A percentile compares a stretch with the other conserved stretches of the same genome.
Evolutionary conservation across 2,329 filamentous ascomycete genomes (phyloP).

Genomic region (Colletotrichum sp.): DNA sequence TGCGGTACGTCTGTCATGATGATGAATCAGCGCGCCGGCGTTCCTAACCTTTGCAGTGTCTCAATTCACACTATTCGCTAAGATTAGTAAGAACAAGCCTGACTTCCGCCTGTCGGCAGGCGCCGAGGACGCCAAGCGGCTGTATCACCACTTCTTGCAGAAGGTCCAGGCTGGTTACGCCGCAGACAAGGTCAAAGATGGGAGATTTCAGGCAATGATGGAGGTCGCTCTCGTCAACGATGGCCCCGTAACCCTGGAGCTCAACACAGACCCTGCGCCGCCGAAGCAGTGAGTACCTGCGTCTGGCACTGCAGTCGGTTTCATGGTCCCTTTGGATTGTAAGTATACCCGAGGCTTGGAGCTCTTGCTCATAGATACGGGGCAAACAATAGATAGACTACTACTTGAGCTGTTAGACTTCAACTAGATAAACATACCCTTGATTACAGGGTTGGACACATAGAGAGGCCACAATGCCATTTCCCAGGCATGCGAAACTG

Average conservation of each 20-base stretch:
- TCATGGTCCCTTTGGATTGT: neutral
- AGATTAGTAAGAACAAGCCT: conserved; percentile 94
- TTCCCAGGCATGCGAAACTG: neutral
- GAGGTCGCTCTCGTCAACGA: conserved; percentile 93
- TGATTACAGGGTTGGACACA: neutral
- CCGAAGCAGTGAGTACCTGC: neutral
- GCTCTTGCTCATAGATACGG: neutral
- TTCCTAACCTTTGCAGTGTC: conserved; percentile 67
- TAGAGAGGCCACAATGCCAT: neutral
- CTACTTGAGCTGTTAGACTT: neutral
- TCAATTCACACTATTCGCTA: conserved; percentile 92
- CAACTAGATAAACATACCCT: neutral
- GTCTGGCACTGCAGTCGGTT: neutral
- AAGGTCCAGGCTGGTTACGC: conserved; percentile 77
- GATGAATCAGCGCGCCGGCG: neutral
- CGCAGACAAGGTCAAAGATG: conserved; percentile 83
- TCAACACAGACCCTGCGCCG: neutral
- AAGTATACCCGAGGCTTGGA: neutral
- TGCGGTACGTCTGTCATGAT: conserved; percentile 69
- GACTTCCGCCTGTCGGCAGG: conserved; percentile 90
- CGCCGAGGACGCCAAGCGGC: conserved; percentile 75
- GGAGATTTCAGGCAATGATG: conserved; percentile 99
- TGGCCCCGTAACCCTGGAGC: conserved; percentile 48
- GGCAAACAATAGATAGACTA: neutral
- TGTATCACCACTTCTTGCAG: conserved; percentile 85